A percentile compares a stretch with the other conserved stretches of the same genome.
These are phyloP conservation scores for Eragrostis nindensis DNA, from an alignment of 176 grass and related monocot species.

Conservation along the genomic window DNA sequence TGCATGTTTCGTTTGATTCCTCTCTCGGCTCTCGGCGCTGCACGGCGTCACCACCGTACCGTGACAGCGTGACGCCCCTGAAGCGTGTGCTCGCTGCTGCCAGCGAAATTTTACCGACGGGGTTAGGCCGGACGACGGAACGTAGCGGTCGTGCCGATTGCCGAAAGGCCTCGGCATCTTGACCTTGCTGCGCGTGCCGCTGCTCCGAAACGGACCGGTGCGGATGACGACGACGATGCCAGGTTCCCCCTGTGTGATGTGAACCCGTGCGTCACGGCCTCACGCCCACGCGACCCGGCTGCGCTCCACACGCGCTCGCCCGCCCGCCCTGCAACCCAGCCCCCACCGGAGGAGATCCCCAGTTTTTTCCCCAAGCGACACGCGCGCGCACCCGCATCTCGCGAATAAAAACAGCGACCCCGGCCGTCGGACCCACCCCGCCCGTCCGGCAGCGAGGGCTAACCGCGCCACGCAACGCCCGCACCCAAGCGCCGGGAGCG, in stretches of 20 bases:
- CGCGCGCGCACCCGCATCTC: not conserved
- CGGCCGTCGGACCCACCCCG: slow-evolving; percentile 2
- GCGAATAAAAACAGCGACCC: slow-evolving; percentile 8
- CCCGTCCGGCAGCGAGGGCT: not conserved
- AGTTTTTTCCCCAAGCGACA: not conserved
- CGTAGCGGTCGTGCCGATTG: too few relatives aligned
- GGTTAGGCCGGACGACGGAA: not conserved
- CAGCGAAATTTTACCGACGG: not conserved
- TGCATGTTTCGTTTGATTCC: too few relatives aligned
- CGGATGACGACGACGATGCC: not conserved
- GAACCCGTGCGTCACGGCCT: not conserved
- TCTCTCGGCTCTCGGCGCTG: too few relatives aligned
- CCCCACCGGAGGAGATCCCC: not conserved
- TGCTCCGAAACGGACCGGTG: not conserved
- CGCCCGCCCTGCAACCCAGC: not conserved
- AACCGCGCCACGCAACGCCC: not conserved
- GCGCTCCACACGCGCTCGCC: not conserved
- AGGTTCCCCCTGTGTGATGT: not conserved
- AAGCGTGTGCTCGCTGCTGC: too few relatives aligned
- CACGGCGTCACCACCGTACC: too few relatives aligned
- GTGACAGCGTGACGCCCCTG: too few relatives aligned
- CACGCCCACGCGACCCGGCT: slow-evolving; percentile 7
- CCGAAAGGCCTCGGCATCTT: slow-evolving; percentile 6
- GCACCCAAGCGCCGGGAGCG: not conserved
- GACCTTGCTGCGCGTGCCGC: not conserved